These are phyloP conservation scores for Fusarium gaditjirri DNA, from an alignment of 2,329 filamentous ascomycete species.

Conservation along the genomic window DNA sequence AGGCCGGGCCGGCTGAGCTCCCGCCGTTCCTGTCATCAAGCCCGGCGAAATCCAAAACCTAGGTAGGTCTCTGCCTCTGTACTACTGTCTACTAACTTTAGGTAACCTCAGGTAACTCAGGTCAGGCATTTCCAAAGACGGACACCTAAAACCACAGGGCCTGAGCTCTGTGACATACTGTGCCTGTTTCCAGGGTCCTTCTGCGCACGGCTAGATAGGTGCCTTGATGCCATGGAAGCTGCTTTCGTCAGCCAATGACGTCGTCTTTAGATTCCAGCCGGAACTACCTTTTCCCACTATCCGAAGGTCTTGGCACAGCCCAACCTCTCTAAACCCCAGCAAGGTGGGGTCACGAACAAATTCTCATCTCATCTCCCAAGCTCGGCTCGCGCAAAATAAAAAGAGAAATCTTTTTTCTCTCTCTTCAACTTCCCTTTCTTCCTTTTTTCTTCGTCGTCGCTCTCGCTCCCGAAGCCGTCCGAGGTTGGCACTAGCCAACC, in stretches of 20 bases:
- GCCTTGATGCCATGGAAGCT: slow-evolving; percentile 14
- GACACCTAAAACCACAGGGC: slow-evolving; percentile 18
- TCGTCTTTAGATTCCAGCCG: slow-evolving; percentile 15
- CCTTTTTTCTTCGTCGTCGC: slow-evolving; percentile 36
- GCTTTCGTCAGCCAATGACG: slow-evolving; percentile 45
- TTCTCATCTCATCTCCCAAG: slow-evolving; percentile 46
- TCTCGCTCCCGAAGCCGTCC: slow-evolving; percentile 44
- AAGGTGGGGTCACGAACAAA: slow-evolving; percentile 46
- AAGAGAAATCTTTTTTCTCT: slow-evolving; percentile 35
- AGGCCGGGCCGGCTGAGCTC: slow-evolving; percentile 15
- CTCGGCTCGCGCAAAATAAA: slow-evolving; percentile 42
- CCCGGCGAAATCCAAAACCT: slow-evolving; percentile 27
- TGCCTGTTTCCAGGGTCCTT: slow-evolving; percentile 32
- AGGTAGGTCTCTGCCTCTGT: neutral
- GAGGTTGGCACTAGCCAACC: slow-evolving; percentile 57
- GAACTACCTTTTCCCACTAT: slow-evolving; percentile 21
- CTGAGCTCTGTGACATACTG: slow-evolving; percentile 14
- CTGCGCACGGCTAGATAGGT: slow-evolving; percentile 11
- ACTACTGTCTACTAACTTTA: neutral
- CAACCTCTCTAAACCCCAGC: slow-evolving; percentile 42
- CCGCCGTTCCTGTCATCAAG: slow-evolving; percentile 11
- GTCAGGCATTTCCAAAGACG: slow-evolving; percentile 22
- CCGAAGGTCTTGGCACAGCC: slow-evolving; percentile 31
- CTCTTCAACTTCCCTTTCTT: slow-evolving; percentile 15
- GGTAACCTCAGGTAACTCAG: neutral